These are phyloP conservation scores for Starmerella scarabaei DNA, from an alignment of 805 yeast species.

Conservation along the genomic window DNA sequence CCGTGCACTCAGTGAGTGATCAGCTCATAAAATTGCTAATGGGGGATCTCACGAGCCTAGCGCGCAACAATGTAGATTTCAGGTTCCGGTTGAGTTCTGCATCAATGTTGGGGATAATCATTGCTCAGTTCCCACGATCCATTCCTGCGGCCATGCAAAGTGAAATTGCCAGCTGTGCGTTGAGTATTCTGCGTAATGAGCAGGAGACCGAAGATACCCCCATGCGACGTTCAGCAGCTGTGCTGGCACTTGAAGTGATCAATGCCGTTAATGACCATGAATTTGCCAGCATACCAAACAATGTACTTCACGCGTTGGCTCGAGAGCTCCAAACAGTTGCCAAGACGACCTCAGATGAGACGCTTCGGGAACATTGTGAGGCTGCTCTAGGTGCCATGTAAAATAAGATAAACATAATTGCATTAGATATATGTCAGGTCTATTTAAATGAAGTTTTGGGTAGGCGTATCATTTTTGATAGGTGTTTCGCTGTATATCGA, in stretches of 20 bases:
- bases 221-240: conserved; percentile 65
- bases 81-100: conserved; percentile 72
- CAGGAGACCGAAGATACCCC: conserved; percentile 33
- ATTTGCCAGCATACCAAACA: conserved; percentile 15
- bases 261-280: conserved; percentile 24
- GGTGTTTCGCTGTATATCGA: neutral
- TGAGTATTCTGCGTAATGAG: conserved; percentile 62
- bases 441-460: no score
- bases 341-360: conserved; percentile 20
- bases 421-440: neutral
- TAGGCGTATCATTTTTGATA: neutral
- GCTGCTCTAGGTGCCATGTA: conserved; percentile 3
- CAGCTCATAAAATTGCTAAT: conserved; percentile 25
- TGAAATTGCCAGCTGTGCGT: conserved; percentile 59
- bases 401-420: neutral
- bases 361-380: conserved; percentile 23
- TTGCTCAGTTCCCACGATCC: conserved; percentile 47
- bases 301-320: conserved; percentile 1
- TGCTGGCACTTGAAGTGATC: conserved; percentile 33
- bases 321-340: neutral
- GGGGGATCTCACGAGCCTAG: conserved; percentile 8
- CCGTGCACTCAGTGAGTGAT: conserved; percentile 24
- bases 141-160: conserved; percentile 32
- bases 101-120: conserved; percentile 65
- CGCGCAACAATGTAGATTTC: conserved; percentile 32